Conservation (phyloP, 2,329 filamentous ascomycete genomes). For the Sporothrix inflata region DNA sequence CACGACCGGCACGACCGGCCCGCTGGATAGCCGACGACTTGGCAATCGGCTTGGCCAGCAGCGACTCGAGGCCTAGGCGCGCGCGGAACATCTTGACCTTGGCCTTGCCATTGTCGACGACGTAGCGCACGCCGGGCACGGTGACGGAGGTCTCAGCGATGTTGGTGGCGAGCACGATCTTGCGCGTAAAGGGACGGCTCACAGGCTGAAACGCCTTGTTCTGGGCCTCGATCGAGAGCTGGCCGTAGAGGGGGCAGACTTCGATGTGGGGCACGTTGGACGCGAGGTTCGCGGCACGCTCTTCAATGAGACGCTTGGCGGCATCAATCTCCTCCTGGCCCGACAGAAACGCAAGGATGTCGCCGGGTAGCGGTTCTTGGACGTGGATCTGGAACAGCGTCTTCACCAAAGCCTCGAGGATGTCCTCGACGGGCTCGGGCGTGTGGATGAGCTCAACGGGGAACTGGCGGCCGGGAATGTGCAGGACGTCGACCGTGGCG, state of each 20-base stretch:
- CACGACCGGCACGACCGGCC: slow-evolving; percentile 88
- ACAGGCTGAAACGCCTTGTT: slow-evolving; percentile 82
- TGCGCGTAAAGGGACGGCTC: slow-evolving; percentile 72
- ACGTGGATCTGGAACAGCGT: slow-evolving; percentile 84
- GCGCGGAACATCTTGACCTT: slow-evolving; percentile 92
- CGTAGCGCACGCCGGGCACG: slow-evolving; percentile 87
- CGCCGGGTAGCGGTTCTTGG: slow-evolving; percentile 87
- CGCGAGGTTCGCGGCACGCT: slow-evolving; percentile 73
- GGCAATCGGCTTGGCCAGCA: slow-evolving; percentile 88
- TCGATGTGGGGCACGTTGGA: slow-evolving; percentile 73
- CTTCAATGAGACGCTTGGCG: slow-evolving; percentile 77
- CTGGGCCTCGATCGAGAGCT: slow-evolving; percentile 83
- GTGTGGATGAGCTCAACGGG: slow-evolving; percentile 81
- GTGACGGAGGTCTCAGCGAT: slow-evolving; percentile 99
- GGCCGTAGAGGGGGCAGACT: slow-evolving; percentile 84
- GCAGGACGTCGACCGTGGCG: slow-evolving; percentile 51
- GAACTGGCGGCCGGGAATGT: slow-evolving; percentile 84
- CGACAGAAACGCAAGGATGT: slow-evolving; percentile 88
- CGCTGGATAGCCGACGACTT: slow-evolving; percentile 92
- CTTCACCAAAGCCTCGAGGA: slow-evolving; percentile 80
- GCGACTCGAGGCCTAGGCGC: slow-evolving; percentile 82
- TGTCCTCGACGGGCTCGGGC: slow-evolving; percentile 73
- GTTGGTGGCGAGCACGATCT: slow-evolving; percentile 91
- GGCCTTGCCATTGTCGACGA: slow-evolving; percentile 90
- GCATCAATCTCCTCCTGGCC: slow-evolving; percentile 92